phyloP scores from a whole-genome alignment of 768 basidiomycete genomes.

The Panaeolus cyanescens region DNA sequence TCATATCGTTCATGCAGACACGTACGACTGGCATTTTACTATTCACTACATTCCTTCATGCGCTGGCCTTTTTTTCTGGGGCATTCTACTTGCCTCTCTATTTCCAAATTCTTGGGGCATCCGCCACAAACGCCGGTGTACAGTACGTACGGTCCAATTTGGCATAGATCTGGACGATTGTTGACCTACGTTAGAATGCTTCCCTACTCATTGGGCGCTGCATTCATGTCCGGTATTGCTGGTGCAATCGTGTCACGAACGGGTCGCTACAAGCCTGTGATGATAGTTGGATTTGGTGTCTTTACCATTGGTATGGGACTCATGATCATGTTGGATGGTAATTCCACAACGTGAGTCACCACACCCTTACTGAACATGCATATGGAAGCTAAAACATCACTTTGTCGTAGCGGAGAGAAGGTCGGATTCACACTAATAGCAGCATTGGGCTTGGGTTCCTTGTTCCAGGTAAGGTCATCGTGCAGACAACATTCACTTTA shows the following conservation, averaged over 20 bases:
- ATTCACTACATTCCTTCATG: constrained; percentile 62
- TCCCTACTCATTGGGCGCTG: constrained; percentile 63
- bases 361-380: neutral
- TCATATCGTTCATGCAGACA: constrained; percentile 41
- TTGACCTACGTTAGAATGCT: constrained; percentile 53
- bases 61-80: constrained; percentile 61
- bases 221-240: constrained; percentile 52
- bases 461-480: constrained; percentile 52
- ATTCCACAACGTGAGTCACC: constrained; percentile 47
- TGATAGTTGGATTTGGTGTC: constrained; percentile 62
- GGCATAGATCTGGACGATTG: neutral
- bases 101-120: constrained; percentile 77
- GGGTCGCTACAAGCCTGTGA: constrained; percentile 57
- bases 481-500: neutral
- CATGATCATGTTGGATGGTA: constrained; percentile 65
- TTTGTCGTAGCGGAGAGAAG: constrained; percentile 49
- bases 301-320: constrained; percentile 70
- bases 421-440: constrained; percentile 66
- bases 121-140: constrained; percentile 70
- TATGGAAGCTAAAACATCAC: too few relatives aligned
- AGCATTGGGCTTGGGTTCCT: constrained; percentile 61
- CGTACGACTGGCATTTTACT: constrained; percentile 70
- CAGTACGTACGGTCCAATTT: constrained; percentile 40
- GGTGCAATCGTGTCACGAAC: constrained; percentile 60
- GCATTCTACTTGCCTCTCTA: constrained; percentile 73